Base-by-base conservation (phyloP, 1,284 basidiomycete species). In the Trichosporon sp. region DNA sequence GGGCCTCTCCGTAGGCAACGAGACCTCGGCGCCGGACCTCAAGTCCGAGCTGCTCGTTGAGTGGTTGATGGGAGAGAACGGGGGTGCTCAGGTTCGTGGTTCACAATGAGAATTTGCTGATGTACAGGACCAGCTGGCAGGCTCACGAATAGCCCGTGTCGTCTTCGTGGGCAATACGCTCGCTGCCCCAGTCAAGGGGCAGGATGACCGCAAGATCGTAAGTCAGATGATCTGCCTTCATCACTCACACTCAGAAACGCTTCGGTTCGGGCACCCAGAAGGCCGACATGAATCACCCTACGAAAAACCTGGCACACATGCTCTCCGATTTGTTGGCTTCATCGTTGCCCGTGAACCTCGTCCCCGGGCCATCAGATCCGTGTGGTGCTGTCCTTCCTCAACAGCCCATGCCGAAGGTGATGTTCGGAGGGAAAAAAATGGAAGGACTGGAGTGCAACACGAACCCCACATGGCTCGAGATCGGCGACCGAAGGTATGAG, bases 301-400 rank as follows among this genome's bases (percentile, higher is more conserved):
- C 87, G 4, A 82, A 86, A 40, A 85, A 82, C 31, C 85, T 97
- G 40, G 86, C 91, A 23, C 81, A 84, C 1, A 84, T 90, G 68
- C 83, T 98, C 32, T 80, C 85, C 19, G 92, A 95, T 71, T 69
- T 81, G 33, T 85, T 89, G 67, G 86, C 85, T 21, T 84, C 85
- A 36, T 83, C 86, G 25, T 83, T 94, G 73, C 88, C 90, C 4
- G 83, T 95, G 27, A 91, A 93, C 73, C 82, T 95, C 32, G 82
- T 96, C 21, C 91, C 95, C 0, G 95, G 95, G 11, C 85, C 88
- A 58, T 84, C 84, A 44, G 95, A 99, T 78, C 95, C 95, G 0
- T 86, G 92, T 7, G 91, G 91, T 0, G 85, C 86, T 0, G 91
- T 95, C 29, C 81, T 99, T 61, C 96, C 96, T 1, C 96, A 99